Evolutionary conservation across 2,329 filamentous ascomycete genomes (phyloP).

Genomic region (Aspergillus bombycis): DNA sequence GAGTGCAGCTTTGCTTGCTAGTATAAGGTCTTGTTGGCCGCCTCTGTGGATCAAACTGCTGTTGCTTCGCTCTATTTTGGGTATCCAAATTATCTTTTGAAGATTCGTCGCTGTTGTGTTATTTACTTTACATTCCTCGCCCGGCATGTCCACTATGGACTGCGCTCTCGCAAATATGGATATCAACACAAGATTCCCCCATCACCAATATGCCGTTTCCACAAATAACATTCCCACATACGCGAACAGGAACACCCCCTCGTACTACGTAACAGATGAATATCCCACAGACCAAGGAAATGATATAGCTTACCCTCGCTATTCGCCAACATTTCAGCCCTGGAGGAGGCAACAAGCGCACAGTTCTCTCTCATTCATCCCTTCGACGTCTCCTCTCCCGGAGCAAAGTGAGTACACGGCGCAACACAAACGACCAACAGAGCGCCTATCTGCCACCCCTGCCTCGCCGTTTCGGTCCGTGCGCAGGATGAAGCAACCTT

Average conservation of each 20-base stretch:
- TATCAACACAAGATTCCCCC: constrained; percentile 16
- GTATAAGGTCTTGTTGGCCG: constrained; percentile 6
- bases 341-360: constrained; percentile 37
- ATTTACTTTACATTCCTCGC: constrained; percentile 14
- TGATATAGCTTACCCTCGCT: constrained; percentile 23
- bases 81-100: constrained; percentile 11
- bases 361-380: constrained; percentile 39
- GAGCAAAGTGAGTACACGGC: constrained; percentile 34
- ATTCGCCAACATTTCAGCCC: constrained; percentile 29
- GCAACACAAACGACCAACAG: constrained; percentile 28
- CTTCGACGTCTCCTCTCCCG: constrained; percentile 32
- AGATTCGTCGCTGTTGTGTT: constrained; percentile 14
- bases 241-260: constrained; percentile 19
- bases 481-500: constrained; percentile 44
- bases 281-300: constrained; percentile 15
- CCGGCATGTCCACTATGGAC: constrained; percentile 36
- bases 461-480: constrained; percentile 45
- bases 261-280: constrained; percentile 22
- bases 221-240: constrained; percentile 21
- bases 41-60: constrained; percentile 9
- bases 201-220: constrained; percentile 26
- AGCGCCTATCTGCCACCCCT: constrained; percentile 26
- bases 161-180: constrained; percentile 28
- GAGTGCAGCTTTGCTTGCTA: constrained; percentile 6
- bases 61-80: constrained; percentile 14